Evolutionary conservation across 768 basidiomycete genomes (phyloP).

Genomic region (Pleurotus ostreatus): DNA sequence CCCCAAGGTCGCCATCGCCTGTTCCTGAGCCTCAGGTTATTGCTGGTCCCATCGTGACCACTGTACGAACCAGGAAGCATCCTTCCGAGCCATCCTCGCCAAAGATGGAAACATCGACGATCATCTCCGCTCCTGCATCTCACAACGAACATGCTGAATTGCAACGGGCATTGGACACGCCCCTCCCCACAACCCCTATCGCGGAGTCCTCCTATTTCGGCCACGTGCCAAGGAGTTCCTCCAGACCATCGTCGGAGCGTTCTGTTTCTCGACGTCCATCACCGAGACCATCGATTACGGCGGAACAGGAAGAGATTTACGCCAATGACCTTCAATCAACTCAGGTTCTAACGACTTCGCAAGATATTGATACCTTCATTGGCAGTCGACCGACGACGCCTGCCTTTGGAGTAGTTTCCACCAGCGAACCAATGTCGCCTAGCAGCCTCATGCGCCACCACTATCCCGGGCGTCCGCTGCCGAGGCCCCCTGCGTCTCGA

Average conservation of each 20-base stretch:
- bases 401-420: not conserved
- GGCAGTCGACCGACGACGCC: not conserved
- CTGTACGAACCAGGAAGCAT: not conserved
- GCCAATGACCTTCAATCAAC: too few relatives aligned
- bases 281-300: constrained; percentile 1
- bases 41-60: not conserved
- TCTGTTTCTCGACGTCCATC: not conserved
- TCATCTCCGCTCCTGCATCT: not conserved
- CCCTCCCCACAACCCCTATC: not conserved
- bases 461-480: constrained; percentile 57
- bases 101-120: not conserved
- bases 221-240: not conserved
- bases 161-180: constrained; percentile 3
- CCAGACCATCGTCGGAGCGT: not conserved
- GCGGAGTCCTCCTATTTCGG: not conserved
- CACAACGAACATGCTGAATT: not conserved
- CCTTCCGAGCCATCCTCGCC: not conserved
- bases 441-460: constrained; percentile 33
- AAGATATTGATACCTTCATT: not conserved
- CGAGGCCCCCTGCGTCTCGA: constrained; percentile 32
- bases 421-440: constrained; percentile 13
- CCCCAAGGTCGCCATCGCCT: constrained; percentile 8
- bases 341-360: too few relatives aligned
- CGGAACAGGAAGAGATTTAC: not conserved
- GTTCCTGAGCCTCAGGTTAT: not conserved